Evolutionary conservation across 768 basidiomycete species (phyloP).

Genomic region (Termitomyces sp.): DNA sequence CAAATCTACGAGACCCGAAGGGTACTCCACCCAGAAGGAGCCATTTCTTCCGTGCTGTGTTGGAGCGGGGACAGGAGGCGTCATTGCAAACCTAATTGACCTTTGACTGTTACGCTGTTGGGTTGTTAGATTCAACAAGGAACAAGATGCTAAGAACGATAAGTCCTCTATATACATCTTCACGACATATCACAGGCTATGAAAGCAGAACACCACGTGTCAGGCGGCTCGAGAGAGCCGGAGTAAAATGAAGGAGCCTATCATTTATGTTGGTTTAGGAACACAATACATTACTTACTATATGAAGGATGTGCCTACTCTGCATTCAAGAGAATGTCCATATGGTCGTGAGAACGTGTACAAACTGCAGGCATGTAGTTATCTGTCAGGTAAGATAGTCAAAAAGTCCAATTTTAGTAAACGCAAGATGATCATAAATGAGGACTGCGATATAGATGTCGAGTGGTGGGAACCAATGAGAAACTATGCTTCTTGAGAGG

Average conservation of each 20-base stretch:
- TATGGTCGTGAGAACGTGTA: slow-evolving; percentile 6
- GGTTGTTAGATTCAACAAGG: slow-evolving; percentile 17
- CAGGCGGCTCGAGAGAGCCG: neutral
- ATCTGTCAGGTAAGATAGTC: slow-evolving; percentile 2
- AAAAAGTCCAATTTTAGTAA: slow-evolving; percentile 6
- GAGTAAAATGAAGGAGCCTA: neutral
- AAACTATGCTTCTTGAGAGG: slow-evolving; percentile 20
- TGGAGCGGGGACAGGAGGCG: slow-evolving; percentile 34
- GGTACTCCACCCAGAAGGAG: slow-evolving; percentile 67
- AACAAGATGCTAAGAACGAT: neutral
- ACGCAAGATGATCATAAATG: neutral
- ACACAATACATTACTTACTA: slow-evolving; percentile 6
- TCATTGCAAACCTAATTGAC: slow-evolving; percentile 29
- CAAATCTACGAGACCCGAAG: slow-evolving; percentile 56
- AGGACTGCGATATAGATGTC: neutral
- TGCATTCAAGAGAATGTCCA: slow-evolving; percentile 5
- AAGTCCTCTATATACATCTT: neutral
- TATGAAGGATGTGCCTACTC: slow-evolving; percentile 3
- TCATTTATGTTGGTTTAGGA: slow-evolving; percentile 5
- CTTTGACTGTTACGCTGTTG: slow-evolving; percentile 37
- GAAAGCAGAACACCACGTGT: neutral
- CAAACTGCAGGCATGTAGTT: slow-evolving; percentile 4
- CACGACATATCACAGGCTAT: neutral
- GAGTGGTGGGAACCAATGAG: neutral
- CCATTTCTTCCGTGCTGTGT: slow-evolving; percentile 49